These are phyloP conservation scores for Hordeum pubiflorum DNA, from an alignment of 202 grass and related monocot genomes.

Conservation along the genomic window DNA sequence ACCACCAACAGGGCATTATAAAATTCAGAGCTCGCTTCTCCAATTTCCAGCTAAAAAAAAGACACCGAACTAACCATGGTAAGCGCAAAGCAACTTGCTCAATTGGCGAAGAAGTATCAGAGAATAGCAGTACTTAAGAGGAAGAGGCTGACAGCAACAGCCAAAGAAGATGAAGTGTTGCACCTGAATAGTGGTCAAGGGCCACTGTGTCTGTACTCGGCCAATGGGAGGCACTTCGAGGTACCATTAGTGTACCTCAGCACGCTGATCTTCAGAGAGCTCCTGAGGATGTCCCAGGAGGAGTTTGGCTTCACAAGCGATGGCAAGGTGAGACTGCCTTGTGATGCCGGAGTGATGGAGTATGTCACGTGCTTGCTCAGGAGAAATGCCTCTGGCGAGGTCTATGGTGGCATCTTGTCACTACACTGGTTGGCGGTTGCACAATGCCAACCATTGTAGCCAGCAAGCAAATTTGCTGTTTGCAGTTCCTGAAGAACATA, in stretches of 20 bases:
- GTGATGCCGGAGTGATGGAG: background rate
- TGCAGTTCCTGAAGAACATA: background rate
- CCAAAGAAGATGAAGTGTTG: background rate
- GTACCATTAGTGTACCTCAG: conserved; percentile 27
- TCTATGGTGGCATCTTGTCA: too few relatives aligned
- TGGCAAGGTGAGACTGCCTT: background rate
- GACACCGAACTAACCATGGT: conserved; percentile 25
- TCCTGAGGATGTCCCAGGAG: background rate
- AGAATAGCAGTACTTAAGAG: conserved; percentile 11
- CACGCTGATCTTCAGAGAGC: background rate
- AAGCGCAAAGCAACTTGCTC: conserved; percentile 34
- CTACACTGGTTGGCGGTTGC: background rate
- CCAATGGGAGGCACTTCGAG: conserved; percentile 33
- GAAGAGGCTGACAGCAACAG: conserved; percentile 19
- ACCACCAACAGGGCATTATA: background rate
- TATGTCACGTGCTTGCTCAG: background rate
- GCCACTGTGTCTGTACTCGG: background rate
- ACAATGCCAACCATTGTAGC: background rate
- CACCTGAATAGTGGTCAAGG: background rate
- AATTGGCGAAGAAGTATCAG: conserved; percentile 46
- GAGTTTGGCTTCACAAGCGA: background rate
- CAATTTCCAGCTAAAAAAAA: background rate
- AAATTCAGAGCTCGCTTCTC: background rate
- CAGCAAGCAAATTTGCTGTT: background rate
- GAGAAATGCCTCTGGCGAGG: background rate